Evolutionary conservation across 192 early-diverging fungal genomes (phyloP).

Genomic region (Entophlyctis luteolus): DNA sequence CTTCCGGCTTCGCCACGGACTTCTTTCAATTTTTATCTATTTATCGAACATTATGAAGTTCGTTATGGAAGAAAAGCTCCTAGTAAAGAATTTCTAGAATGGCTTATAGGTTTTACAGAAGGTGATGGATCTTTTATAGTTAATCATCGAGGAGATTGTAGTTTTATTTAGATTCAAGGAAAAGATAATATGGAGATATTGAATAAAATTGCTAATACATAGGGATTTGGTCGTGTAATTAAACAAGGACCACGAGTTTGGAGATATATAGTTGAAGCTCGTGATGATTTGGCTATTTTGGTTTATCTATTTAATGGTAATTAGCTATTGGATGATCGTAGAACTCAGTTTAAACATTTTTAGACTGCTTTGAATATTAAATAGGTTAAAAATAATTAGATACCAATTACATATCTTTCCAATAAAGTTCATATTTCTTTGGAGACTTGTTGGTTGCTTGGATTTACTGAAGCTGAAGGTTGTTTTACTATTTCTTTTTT

Average conservation of each 20-base stretch:
- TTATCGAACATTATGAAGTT: too few relatives aligned
- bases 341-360: too few relatives aligned
- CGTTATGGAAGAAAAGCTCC: too few relatives aligned
- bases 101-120: conserved; percentile 30
- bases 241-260: conserved; percentile 28
- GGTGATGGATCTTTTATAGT: conserved; percentile 25
- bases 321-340: conserved; percentile 20
- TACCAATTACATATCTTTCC: too few relatives aligned
- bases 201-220: conserved; percentile 15
- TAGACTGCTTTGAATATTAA: too few relatives aligned
- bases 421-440: too few relatives aligned
- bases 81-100: conserved; percentile 30
- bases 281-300: conserved; percentile 17
- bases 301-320: conserved; percentile 23
- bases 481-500: too few relatives aligned
- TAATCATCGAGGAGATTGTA: conserved; percentile 12
- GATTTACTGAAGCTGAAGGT: too few relatives aligned
- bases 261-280: conserved; percentile 19
- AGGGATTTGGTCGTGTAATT: conserved; percentile 19
- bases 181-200: conserved; percentile 17
- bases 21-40: too few relatives aligned
- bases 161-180: conserved; percentile 21
- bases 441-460: too few relatives aligned
- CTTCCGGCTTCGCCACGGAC: too few relatives aligned
- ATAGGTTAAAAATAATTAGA: too few relatives aligned